Evolutionary conservation across 352 stramenopile genomes (phyloP), one percentile per base, ranked within the genome.

Genomic region (Phytopythium vexans): DNA sequence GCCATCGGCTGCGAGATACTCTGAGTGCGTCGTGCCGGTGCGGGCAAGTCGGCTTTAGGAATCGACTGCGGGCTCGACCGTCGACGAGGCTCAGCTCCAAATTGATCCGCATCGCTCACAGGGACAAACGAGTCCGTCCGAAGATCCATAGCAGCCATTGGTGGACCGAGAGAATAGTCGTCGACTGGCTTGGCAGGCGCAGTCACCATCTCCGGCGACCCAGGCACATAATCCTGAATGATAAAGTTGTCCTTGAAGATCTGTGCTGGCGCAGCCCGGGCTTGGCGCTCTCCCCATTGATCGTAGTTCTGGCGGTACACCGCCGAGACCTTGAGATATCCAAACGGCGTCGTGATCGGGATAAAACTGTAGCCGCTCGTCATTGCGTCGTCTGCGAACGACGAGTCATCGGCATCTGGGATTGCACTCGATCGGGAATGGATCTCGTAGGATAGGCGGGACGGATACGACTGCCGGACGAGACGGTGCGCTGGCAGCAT

Each of bases 181-280:
- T 56, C 40, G 5, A 41, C 37, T 32, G 16, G 33, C 40, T 42
- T 10, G 32, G 40, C 40, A 35, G 49, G 50, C 64, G n/a, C 55
- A 21, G 62, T 36, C 8, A 58, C 45, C 40, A 72, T 56, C 41
- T 91, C 70, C 0, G 84, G 82, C 0, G 82, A 91, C 0, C 65
- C 68, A 0, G 85, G 82, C 6, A 94, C 82, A 58, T 94, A 94
- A 47, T 94, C 82, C 40, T 92, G 80, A 49, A 94, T 94, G 55
- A 94, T 92, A 37, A 74, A 83, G 44, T 92, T 86, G 41, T 88
- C 69, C 35, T 89, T 69, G 40, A 92, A 87, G 35, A 89, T 75
- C 39, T 71, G 60, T 6, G 79, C 66, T 12, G 64, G 60, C 7
- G 55, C 54, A 14, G 54, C 49, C 15, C 77, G 72, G 12, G 74